Base-by-base conservation (phyloP, 345 rosid genomes). In the Triadica sebifera region DNA sequence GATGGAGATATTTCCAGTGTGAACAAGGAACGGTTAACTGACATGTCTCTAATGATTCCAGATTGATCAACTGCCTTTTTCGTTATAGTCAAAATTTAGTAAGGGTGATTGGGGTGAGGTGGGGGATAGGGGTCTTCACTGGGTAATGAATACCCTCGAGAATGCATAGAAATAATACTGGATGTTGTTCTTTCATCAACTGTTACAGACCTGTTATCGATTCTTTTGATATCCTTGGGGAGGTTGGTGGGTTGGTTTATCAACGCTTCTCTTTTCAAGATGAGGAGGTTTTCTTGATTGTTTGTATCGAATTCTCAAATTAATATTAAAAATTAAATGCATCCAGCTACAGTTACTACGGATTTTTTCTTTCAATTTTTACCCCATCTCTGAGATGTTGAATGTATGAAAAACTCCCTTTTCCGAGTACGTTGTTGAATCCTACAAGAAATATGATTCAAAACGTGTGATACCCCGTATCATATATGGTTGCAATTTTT, bases 91-190 rank as follows among this genome's bases (percentile, higher is more conserved):
- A 19, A 49, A 34, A 15, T 53, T 38, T 69, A 22, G 15, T 15
- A 55, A 55, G 37, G 29, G 71, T 69, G 51, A 57, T 67, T 20
- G 7, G 38, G 73, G 34, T 29, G 34, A 29, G 34, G 34, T 29
- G 34, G 34, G 34, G 34, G 72, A 38, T 57, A 65, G 38, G 15
- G 37, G 4, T 37, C 37, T 13, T 65, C 34, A 50, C 61, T 39
- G 29, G 73, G 52, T 22, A 78, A 47, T 11, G 22, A 38, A n/a
- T 60, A 65, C 50, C 74, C 56, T 13, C 20, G 65, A 62, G n/a
- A 65, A 55, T 77, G 75, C 65, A 65, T 71, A 77, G 75, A 77
- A 56, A 17, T n/a, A 56, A 43, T 19, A 41, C n/a, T 72, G 63
- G 11, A 64, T 43, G 47, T 29, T 49, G 43, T 38, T 66, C 61